These are phyloP conservation scores for Amaranthus tricolor DNA, from an alignment of 179 eudicot species.

Conservation along the genomic window DNA sequence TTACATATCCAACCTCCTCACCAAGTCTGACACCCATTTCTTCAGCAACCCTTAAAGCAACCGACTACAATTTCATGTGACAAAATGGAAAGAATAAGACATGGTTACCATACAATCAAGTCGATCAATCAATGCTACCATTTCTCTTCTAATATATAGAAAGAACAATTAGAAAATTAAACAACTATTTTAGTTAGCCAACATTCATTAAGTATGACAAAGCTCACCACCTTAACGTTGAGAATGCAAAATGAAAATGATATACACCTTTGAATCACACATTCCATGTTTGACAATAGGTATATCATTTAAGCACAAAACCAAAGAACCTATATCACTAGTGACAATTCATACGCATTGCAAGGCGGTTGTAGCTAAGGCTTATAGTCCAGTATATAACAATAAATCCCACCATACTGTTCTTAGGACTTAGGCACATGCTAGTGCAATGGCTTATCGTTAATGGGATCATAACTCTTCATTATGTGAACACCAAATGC, in stretches of 20 bases:
- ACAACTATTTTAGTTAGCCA: neutral
- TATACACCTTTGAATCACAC: neutral
- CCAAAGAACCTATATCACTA: neutral
- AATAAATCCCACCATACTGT: too few relatives aligned
- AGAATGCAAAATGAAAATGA: neutral
- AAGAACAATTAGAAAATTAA: neutral
- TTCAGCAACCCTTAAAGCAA: conserved; percentile 93
- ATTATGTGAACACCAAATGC: too few relatives aligned
- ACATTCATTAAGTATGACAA: neutral
- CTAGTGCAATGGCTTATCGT: too few relatives aligned
- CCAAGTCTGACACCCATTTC: conserved; percentile 96
- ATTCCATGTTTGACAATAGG: neutral
- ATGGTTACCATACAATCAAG: neutral
- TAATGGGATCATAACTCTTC: too few relatives aligned
- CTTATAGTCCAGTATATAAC: too few relatives aligned
- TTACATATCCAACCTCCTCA: conserved; percentile 96
- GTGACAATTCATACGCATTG: too few relatives aligned
- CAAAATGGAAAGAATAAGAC: conserved; percentile 15
- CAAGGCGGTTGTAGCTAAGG: too few relatives aligned
- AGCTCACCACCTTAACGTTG: neutral
- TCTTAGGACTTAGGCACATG: too few relatives aligned
- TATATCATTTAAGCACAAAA: neutral
- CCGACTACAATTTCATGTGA: conserved; percentile 48
- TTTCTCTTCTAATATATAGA: neutral
- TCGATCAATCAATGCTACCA: neutral